Percentiles rank a stretch among this genome's conserved stretches.
Evolutionary conservation across 306 rosid genomes (phyloP).

Genomic region (Castanea sativa): DNA sequence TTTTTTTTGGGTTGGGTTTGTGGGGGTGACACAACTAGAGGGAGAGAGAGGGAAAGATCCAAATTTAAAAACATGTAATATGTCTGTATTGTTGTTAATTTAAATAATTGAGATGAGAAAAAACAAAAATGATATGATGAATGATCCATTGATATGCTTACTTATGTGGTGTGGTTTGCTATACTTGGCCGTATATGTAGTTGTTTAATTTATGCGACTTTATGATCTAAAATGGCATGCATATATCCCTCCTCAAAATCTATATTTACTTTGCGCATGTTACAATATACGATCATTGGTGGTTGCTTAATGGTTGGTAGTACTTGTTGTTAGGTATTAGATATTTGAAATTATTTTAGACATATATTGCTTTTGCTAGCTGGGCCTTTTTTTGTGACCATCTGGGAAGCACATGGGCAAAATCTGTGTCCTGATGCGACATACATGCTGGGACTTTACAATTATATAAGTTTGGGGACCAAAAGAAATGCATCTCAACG

Average conservation of each 20-base stretch:
- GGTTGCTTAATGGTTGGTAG: no score
- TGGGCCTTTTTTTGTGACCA: conserved; percentile 54
- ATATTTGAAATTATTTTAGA: no score
- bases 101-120: conserved; percentile 17
- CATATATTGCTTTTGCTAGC: conserved; percentile 20
- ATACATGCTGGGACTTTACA: conserved; percentile 25
- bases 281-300: neutral
- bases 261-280: neutral
- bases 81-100: conserved; percentile 7
- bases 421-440: conserved; percentile 33
- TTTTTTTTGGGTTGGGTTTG: conserved; percentile 9
- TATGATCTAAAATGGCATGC: neutral
- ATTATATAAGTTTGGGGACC: neutral
- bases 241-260: neutral
- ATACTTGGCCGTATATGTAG: conserved; percentile 17
- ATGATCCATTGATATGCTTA: conserved; percentile 20
- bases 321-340: no score
- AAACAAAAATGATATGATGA: conserved; percentile 6
- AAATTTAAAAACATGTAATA: conserved; percentile 31
- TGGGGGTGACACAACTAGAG: neutral
- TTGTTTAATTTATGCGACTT: neutral
- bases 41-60: conserved; percentile 11
- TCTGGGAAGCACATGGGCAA: conserved; percentile 65
- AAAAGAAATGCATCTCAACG: no score
- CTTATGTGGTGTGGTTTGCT: conserved; percentile 15